Evolutionary conservation across 2,329 filamentous ascomycete species (phyloP), one percentile per base, ranked within the genome.

Genomic region (Aspergillus hiratsukae): DNA sequence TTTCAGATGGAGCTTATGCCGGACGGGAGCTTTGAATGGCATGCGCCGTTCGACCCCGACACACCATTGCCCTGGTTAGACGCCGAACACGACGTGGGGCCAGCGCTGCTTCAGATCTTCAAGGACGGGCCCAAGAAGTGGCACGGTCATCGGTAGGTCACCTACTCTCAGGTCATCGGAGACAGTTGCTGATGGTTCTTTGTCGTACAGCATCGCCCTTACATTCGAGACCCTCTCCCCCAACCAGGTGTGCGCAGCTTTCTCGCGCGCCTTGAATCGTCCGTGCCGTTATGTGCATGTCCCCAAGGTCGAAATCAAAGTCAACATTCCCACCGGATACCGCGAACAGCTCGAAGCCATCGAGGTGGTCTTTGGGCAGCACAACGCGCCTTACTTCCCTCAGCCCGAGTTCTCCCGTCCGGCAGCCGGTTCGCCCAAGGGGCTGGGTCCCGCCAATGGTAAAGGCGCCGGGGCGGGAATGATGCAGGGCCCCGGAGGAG

Each of bases 21-120:
- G 1, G 91, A 97, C 66, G 91, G 90, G 19, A 91, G 89, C 53
- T 97, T 97, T 71, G 79, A 87, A 57, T 97, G 94, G 94, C 87
- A 91, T 69, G 93, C 93, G 1, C 94, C 94, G 0, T 97, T 97
- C 73, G 90, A 96, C 66, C 89, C 91, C 1, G 84, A 96, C 65
- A 88, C 88, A 56, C 90, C 91, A 61, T 81, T 99, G 40, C 94
- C 94, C 0, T 99, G 93, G 91, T 80, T 99, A 41, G 94, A 99
- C 69, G 91, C 92, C 4, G 94, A 97, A 74, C 93, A 97, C 69
- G 94, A 99, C 66, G 88, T 97, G 46, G 94, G 94, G 3, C 91
- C 94, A 1, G 90, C 93, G 2, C 85, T 97, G 49, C 79, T 96
- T 55, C 93, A 97, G 71, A 87, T 97, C 55, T 93, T 97, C 81